A percentile compares a stretch with the other conserved stretches of the same genome.
Conservation (phyloP, 2,329 filamentous ascomycete species). For the Claviceps africana region DNA sequence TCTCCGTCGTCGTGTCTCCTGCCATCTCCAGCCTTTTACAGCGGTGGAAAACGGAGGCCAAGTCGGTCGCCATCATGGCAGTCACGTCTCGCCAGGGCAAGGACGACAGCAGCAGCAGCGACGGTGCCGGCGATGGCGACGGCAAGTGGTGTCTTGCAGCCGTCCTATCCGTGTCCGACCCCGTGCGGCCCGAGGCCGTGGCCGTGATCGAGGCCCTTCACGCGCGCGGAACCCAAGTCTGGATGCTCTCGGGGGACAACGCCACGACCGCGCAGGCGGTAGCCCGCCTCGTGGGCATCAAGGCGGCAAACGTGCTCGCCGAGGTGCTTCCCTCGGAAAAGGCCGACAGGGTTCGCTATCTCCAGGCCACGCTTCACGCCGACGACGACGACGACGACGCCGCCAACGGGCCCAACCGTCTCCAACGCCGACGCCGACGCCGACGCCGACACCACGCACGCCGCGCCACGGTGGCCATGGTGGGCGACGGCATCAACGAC, state of each 20-base stretch:
- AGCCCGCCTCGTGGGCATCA: constrained; percentile 61
- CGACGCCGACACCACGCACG: constrained; percentile 14
- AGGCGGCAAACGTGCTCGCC: constrained; percentile 60
- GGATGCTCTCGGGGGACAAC: constrained; percentile 92
- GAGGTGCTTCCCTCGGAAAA: constrained; percentile 79
- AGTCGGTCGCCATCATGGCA: constrained; percentile 49
- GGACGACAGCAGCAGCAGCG: too few species aligned
- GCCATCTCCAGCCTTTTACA: constrained; percentile 25
- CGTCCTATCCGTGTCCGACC: constrained; percentile 65
- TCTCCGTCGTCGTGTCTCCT: constrained; percentile 25
- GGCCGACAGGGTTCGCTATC: constrained; percentile 51
- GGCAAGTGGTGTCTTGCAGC: constrained; percentile 39
- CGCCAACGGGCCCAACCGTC: constrained; percentile 10
- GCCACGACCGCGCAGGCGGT: constrained; percentile 70
- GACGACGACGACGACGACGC: constrained; percentile 12
- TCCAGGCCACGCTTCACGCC: constrained; percentile 39
- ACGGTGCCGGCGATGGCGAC: neutral
- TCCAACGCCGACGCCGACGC: constrained; percentile 4
- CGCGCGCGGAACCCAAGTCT: constrained; percentile 55
- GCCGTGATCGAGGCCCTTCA: constrained; percentile 51
- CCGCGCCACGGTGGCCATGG: constrained; percentile 57
- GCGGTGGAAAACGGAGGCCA: constrained; percentile 47
- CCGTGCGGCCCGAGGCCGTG: constrained; percentile 59
- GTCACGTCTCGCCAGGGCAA: constrained; percentile 17
- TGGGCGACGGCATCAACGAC: constrained; percentile 84